Base-by-base conservation (phyloP, 108 stramenopile genomes). In the Schizochytrium sp. region DNA sequence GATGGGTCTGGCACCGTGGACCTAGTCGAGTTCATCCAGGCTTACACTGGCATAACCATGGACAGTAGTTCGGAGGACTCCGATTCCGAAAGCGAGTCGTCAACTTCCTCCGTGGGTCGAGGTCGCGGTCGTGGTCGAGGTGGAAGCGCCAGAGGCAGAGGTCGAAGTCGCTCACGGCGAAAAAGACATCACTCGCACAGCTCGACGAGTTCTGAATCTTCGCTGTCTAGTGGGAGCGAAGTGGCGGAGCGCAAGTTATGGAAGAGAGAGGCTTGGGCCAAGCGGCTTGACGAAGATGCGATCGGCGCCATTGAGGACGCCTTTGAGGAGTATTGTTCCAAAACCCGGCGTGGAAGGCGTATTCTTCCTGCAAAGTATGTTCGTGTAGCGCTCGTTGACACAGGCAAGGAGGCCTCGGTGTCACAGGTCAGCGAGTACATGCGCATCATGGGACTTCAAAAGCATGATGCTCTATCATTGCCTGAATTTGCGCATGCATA, bases 21-120 rank as follows among this genome's bases (percentile, higher is more conserved):
- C 58, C 58, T 89, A 4, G 51, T 83, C 19, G 89, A 89, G 83
- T 89, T 89, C 83, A 53, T 83, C 25, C 76, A 83, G 51, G 76
- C 76, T 0, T 83, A 83, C 76, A 53, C 76, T 6, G 76, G 76
- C 8, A 53, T 83, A 8, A 53, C 51, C 48, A 16, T 34, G 16
- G 16, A 14, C 25, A 34, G 34, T 10, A 69, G 63, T 23, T 43
- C 14, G 44, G 63, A 69, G 25, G 76, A 83, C 48, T 47, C 45
- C 28, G 76, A 53, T 6, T 14, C 23, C 23, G 23, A 23, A 18
- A 72, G 34, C 72, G 72, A 41, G 19, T 72, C 72, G 3, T 59
- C 58, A n/a, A n/a, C 58, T n/a, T 72, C 72, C 21, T 16, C 72
- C 21, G 72, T 2, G 23, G 72, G 72, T 25, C 23, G 72, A 23